Conservation (phyloP, 495 filamentous ascomycete species). For the Schizothecium vesticola region DNA sequence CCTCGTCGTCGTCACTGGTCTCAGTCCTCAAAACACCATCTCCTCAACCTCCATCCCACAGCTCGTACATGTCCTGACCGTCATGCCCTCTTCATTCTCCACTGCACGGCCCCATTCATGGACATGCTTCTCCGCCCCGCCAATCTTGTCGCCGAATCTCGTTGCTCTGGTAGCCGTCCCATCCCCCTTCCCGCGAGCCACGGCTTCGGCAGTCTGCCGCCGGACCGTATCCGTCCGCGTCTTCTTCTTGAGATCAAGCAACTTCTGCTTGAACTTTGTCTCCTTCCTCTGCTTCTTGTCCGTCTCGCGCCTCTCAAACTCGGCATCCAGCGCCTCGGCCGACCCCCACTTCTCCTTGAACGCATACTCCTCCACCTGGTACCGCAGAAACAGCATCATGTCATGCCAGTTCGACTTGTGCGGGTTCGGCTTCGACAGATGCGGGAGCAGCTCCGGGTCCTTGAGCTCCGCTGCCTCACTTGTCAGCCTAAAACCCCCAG, state of each 20-base stretch:
- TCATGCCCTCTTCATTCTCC: conserved; percentile 73
- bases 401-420: conserved; percentile 95
- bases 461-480: conserved; percentile 64
- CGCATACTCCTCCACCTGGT: conserved; percentile 89
- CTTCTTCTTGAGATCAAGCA: conserved; percentile 85
- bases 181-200: conserved; percentile 15
- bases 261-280: conserved; percentile 80
- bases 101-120: conserved; percentile 87
- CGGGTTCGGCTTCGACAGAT: conserved; percentile 84
- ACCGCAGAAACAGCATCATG: conserved; percentile 96
- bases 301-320: conserved; percentile 73
- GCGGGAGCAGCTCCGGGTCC: conserved; percentile 80
- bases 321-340: conserved; percentile 75
- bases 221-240: conserved; percentile 89
- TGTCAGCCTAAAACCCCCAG: conserved; percentile 1
- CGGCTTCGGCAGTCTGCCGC: conserved; percentile 46
- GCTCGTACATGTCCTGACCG: conserved; percentile 75
- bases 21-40: conserved; percentile 63
- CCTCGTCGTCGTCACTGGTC: neutral
- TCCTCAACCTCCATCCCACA: conserved; percentile 98
- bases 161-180: conserved; percentile 42
- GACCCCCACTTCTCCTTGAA: conserved; percentile 81
- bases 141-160: conserved; percentile 72
- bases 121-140: conserved; percentile 64
- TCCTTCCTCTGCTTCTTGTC: conserved; percentile 88